Percentiles rank a stretch among this genome's conserved stretches.
These are phyloP conservation scores for Copromyces sp. DNA, from an alignment of 495 filamentous ascomycete genomes.

Conservation along the genomic window DNA sequence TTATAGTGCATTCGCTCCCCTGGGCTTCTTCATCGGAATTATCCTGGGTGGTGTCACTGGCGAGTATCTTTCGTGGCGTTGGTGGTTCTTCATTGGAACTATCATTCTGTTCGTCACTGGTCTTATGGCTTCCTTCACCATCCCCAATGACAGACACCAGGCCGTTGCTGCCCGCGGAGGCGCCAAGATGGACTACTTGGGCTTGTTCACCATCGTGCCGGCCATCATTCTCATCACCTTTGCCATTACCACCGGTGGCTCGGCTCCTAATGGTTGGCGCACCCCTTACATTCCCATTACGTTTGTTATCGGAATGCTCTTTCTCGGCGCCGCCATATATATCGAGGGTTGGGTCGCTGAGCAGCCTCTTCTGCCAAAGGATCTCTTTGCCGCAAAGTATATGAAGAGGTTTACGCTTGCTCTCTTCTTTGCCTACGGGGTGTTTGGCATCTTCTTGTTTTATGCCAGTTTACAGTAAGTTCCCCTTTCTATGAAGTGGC, in stretches of 20 bases:
- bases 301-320: constrained; percentile 47
- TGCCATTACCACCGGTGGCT: constrained; percentile 64
- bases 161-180: constrained; percentile 23
- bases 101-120: constrained; percentile 34
- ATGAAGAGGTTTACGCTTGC: constrained; percentile 59
- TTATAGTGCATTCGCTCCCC: constrained; percentile 65
- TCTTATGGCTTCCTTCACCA: constrained; percentile 48
- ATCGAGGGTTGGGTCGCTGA: constrained; percentile 66
- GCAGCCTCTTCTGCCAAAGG: constrained; percentile 63
- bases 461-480: constrained; percentile 73
- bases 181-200: constrained; percentile 45
- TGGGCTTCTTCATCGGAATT: constrained; percentile 77
- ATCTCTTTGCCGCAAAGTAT: constrained; percentile 63
- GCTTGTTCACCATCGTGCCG: constrained; percentile 50
- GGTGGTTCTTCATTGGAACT: constrained; percentile 74
- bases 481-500: neutral
- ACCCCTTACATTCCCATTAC: constrained; percentile 62
- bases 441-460: constrained; percentile 65
- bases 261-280: constrained; percentile 58
- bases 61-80: constrained; percentile 56
- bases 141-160: constrained; percentile 54
- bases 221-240: constrained; percentile 66
- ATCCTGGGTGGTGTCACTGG: constrained; percentile 66
- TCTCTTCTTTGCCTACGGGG: constrained; percentile 67
- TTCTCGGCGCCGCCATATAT: constrained; percentile 52